Conservation (phyloP, 106 monocot genomes). For the Gastrodia elata region DNA sequence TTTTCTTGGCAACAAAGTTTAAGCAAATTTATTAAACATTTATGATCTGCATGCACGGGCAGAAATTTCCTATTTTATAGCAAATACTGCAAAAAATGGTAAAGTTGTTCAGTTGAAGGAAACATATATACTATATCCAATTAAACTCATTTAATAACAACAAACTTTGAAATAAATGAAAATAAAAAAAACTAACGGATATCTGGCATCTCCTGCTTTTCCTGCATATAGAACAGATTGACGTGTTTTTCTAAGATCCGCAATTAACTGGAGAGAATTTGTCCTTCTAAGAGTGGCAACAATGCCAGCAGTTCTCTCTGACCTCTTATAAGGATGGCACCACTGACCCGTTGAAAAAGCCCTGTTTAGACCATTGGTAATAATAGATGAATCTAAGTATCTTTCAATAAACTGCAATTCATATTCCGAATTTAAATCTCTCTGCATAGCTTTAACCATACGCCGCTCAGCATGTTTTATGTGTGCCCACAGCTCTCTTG, state of each 20-base stretch:
- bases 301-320: constrained; percentile 63
- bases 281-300: constrained; percentile 79
- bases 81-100: background rate
- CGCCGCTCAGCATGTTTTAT: constrained; percentile 72
- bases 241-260: constrained; percentile 79
- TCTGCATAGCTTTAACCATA: constrained; percentile 80
- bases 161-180: background rate
- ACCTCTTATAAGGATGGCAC: constrained; percentile 73
- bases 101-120: background rate
- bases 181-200: constrained; percentile 62
- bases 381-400: constrained; percentile 74
- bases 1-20: background rate
- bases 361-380: constrained; percentile 75
- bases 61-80: background rate
- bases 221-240: constrained; percentile 82
- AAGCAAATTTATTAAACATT: background rate
- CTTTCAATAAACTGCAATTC: constrained; percentile 49
- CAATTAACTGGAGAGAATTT: constrained; percentile 78
- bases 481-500: constrained; percentile 55
- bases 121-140: background rate
- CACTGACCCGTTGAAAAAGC: constrained; percentile 85
- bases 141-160: background rate
- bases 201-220: constrained; percentile 95
- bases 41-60: background rate
- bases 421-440: constrained; percentile 62